Percentiles rank a stretch among this genome's conserved stretches.
Evolutionary conservation across 129 eudicot species (phyloP).

Genomic region (Flaveria bidentis): DNA sequence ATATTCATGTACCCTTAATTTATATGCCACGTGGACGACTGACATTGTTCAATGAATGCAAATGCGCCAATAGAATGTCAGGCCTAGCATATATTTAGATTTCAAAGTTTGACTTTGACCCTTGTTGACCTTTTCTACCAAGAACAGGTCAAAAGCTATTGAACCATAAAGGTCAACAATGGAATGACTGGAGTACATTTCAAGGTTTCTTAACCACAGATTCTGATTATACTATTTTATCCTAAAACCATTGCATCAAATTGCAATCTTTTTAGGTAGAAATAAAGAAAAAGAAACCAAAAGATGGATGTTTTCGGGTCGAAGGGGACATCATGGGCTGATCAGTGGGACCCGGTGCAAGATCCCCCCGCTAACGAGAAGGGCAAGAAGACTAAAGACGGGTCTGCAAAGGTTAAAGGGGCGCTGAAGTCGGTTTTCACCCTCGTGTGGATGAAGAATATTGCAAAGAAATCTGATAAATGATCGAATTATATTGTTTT

Average conservation of each 20-base stretch:
- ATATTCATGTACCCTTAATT: not conserved
- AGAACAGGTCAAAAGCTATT: constrained; percentile 25
- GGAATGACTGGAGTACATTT: constrained; percentile 25
- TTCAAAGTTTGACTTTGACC: constrained; percentile 26
- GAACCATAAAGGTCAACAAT: constrained; percentile 21
- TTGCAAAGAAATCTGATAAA: constrained; percentile 45
- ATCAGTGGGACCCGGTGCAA: constrained; percentile 64
- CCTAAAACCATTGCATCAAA: constrained; percentile 19
- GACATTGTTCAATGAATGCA: not conserved
- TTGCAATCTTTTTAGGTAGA: constrained; percentile 21
- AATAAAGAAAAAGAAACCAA: constrained; percentile 10
- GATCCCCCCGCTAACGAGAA: constrained; percentile 36
- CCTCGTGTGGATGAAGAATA: constrained; percentile 45
- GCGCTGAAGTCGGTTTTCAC: constrained; percentile 36
- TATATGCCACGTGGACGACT: constrained; percentile 15
- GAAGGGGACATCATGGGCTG: constrained; percentile 63
- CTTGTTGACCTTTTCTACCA: constrained; percentile 22
- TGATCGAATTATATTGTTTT: constrained; percentile 20
- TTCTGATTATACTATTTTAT: constrained; percentile 2
- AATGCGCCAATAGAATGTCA: not conserved
- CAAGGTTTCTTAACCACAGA: constrained; percentile 7
- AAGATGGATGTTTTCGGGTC: constrained; percentile 52
- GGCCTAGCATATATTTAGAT: constrained; percentile 31
- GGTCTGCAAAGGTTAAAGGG: constrained; percentile 32
- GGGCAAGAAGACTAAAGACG: constrained; percentile 25